Percentiles rank a stretch among this genome's conserved stretches.
Evolutionary conservation across 2,329 filamentous ascomycete species (phyloP).

Genomic region (Neofusicoccum kwambonambiense): DNA sequence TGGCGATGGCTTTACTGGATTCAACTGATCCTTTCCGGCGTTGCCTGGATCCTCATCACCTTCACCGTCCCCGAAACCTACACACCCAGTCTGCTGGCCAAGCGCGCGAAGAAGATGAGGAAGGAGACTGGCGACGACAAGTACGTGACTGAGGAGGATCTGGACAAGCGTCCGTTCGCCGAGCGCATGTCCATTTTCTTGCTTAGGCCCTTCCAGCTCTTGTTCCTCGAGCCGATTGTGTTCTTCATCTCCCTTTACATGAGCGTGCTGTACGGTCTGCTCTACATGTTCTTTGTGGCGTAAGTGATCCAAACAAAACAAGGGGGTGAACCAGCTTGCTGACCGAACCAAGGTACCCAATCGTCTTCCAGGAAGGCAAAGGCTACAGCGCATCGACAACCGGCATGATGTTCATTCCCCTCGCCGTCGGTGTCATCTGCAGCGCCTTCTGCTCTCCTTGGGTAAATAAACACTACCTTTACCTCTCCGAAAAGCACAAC

Average conservation of each 20-base stretch:
- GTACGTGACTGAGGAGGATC: slow-evolving; percentile 77
- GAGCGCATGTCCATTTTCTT: slow-evolving; percentile 74
- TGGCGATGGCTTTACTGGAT: slow-evolving; percentile 91
- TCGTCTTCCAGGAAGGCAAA: slow-evolving; percentile 76
- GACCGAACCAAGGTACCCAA: slow-evolving; percentile 40
- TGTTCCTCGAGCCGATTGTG: slow-evolving; percentile 82
- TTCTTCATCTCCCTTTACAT: slow-evolving; percentile 83
- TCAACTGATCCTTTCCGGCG: slow-evolving; percentile 70
- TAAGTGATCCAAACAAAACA: neutral
- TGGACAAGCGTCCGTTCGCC: slow-evolving; percentile 67
- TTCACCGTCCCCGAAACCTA: slow-evolving; percentile 93
- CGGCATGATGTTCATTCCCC: slow-evolving; percentile 82
- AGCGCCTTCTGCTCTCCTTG: slow-evolving; percentile 67
- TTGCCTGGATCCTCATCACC: slow-evolving; percentile 72
- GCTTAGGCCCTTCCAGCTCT: slow-evolving; percentile 78
- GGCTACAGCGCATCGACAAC: slow-evolving; percentile 72
- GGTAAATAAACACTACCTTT: slow-evolving; percentile 80
- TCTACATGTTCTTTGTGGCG: slow-evolving; percentile 77
- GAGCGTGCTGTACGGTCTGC: slow-evolving; percentile 72
- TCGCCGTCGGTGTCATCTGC: slow-evolving; percentile 71
- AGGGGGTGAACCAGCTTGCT: slow-evolving; percentile 42
- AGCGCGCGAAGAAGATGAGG: slow-evolving; percentile 69
- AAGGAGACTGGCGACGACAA: slow-evolving; percentile 64
- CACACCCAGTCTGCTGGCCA: slow-evolving; percentile 71
- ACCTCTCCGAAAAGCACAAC: slow-evolving; percentile 59